Conservation (phyloP, 2,329 filamentous ascomycete species). For the Botrytis fabae region DNA sequence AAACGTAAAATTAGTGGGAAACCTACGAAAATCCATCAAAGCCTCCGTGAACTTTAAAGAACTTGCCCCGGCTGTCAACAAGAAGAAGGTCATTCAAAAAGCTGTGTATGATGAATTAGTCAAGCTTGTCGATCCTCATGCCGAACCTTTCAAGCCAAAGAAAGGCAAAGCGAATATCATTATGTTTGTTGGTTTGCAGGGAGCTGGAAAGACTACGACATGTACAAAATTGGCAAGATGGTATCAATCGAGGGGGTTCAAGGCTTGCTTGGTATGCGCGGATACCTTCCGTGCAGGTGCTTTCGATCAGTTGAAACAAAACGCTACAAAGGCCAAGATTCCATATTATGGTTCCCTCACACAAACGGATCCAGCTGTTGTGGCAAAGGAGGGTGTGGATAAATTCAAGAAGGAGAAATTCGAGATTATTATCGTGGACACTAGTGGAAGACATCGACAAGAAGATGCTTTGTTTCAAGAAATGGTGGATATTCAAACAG, state of each 20-base stretch:
- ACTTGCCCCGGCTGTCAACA: slow-evolving; percentile 87
- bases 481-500: slow-evolving; percentile 94
- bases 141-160: slow-evolving; percentile 93
- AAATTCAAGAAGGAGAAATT: slow-evolving; percentile 99
- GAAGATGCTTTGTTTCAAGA: slow-evolving; percentile 94
- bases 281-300: slow-evolving; percentile 98
- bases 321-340: slow-evolving; percentile 98
- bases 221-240: slow-evolving; percentile 96
- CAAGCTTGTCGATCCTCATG: slow-evolving; percentile 90
- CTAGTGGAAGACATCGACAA: slow-evolving; percentile 90
- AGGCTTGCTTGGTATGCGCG: slow-evolving; percentile 89
- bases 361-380: slow-evolving; percentile 91
- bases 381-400: slow-evolving; percentile 92
- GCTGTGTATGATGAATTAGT: slow-evolving; percentile 97
- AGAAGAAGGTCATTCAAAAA: slow-evolving; percentile 97
- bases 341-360: slow-evolving; percentile 97
- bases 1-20: slow-evolving; percentile 89
- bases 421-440: slow-evolving; percentile 98
- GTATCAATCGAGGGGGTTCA: slow-evolving; percentile 92
- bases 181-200: slow-evolving; percentile 98
- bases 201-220: slow-evolving; percentile 95
- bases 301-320: slow-evolving; percentile 98
- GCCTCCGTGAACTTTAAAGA: slow-evolving; percentile 92
- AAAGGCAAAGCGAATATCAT: slow-evolving; percentile 96
- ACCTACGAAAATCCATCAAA: slow-evolving; percentile 91